Evolutionary conservation across 176 grass and related monocot species (phyloP).

Genomic region (Phoenix roebelenii): DNA sequence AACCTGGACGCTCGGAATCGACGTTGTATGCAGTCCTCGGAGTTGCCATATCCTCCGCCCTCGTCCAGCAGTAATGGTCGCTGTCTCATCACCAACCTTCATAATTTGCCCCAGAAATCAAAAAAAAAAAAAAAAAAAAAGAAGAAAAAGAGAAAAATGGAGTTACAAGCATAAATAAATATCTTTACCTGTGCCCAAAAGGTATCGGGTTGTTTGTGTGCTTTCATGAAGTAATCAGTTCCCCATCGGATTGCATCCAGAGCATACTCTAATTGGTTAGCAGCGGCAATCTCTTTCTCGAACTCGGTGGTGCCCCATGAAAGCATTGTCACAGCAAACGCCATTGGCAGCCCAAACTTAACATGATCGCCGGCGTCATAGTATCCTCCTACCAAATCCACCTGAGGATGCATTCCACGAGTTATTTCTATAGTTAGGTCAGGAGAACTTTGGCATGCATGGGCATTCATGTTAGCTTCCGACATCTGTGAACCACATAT

Average conservation of each 20-base stretch:
- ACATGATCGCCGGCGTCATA: constrained; percentile 91
- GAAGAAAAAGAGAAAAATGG: too few species aligned
- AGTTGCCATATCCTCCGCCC: constrained; percentile 85
- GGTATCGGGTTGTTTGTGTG: constrained; percentile 54
- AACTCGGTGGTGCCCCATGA: constrained; percentile 66
- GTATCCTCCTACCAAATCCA: constrained; percentile 84
- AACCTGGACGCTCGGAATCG: constrained; percentile 43
- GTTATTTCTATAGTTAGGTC: too few species aligned
- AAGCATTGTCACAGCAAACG: constrained; percentile 63
- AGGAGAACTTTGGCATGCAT: too few species aligned
- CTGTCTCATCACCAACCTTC: constrained; percentile 87
- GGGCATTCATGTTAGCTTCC: too few species aligned
- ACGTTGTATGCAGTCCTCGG: constrained; percentile 69
- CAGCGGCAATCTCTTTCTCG: constrained; percentile 65
- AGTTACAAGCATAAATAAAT: too few species aligned
- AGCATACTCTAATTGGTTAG: constrained; percentile 47
- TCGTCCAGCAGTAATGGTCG: constrained; percentile 94
- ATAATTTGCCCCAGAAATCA: too few species aligned
- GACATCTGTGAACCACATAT: too few species aligned
- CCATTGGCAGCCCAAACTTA: constrained; percentile 90
- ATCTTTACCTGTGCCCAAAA: constrained; percentile 69
- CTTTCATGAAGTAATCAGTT: constrained; percentile 81
- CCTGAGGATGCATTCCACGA: constrained; percentile 14
- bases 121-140: too few species aligned
- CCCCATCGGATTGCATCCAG: constrained; percentile 81